These are phyloP conservation scores for Eutrema salsugineum DNA, from an alignment of 441 rosid species.

Conservation along the genomic window DNA sequence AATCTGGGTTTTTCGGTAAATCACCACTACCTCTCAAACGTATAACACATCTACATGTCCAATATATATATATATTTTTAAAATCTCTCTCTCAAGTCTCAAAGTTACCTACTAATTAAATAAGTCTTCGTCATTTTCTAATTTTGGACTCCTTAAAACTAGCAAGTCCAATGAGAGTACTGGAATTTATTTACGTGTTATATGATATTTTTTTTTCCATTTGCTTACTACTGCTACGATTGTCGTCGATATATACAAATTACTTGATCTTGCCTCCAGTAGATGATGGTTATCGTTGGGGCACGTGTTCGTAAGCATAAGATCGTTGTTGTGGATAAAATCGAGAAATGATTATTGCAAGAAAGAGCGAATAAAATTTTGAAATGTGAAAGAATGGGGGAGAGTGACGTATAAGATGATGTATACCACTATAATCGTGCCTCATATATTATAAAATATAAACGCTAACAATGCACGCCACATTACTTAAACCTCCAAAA, in stretches of 20 bases:
- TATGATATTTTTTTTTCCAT: no score
- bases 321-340: constrained; percentile 21
- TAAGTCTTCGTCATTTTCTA: neutral
- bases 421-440: constrained; percentile 35
- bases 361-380: neutral
- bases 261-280: neutral
- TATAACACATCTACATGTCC: no score
- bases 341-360: constrained; percentile 5
- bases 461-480: constrained; percentile 33
- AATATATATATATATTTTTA: no score
- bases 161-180: neutral
- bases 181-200: no score
- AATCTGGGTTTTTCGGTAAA: neutral
- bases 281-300: neutral
- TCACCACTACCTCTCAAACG: neutral
- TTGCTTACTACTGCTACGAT: neutral
- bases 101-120: neutral
- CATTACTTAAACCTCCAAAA: constrained; percentile 23
- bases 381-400: neutral
- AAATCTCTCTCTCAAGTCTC: neutral
- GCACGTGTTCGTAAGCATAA: constrained; percentile 26
- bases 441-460: constrained; percentile 15
- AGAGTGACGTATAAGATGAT: constrained; percentile 36
- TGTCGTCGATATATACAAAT: neutral
- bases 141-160: neutral